Evolutionary conservation across 345 rosid species (phyloP), one percentile per base, ranked within the genome.

Genomic region (Bruguiera gymnorhiza): DNA sequence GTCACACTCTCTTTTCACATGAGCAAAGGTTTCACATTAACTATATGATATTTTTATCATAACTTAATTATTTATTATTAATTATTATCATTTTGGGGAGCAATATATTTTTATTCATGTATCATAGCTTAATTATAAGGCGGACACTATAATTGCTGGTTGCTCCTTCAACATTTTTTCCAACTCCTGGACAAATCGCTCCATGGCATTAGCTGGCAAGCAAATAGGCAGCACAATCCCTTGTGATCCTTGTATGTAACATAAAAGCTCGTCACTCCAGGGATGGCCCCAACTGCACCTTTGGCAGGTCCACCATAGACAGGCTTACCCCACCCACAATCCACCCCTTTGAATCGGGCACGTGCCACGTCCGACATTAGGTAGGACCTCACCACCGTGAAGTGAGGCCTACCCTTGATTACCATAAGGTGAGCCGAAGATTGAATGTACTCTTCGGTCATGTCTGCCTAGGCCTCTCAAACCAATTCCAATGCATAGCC

Each of bases 241-340:
- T 29, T 66, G 64, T 62, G 61, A 10, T 66, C 71, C 62, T 32
- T 43, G 23, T 2, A 16, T 26, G 34, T 13, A 4, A 66, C 54
- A 7, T 43, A 63, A 36, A 60, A 70, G 63, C 64, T 76, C 5
- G 71, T 56, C 18, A 30, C 1, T 55, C 59, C 59, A 13, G 6
- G 59, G 7, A 23, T 55, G 9, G 29, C 16, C 27, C 18, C 27
- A 13, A 34, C 63, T 13, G 21, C 1, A 34, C 69, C 72, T 39
- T 39, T 65, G 5, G 65, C 73, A 5, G 65, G 75, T 1, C 80
- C 76, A 0, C 56, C 72, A 5, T 16, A 76, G 21, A 46, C 55
- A 4, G 73, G 57, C 55, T 65, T 46, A 6, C 75, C 76, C 72
- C 72, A 76, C 7, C 80, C 80, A 3, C 71, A 68, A 60, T 76